Percentiles rank a stretch among this genome's conserved stretches.
Evolutionary conservation across 2,329 filamentous ascomycete genomes (phyloP).

Genomic region (Ceratocystis alfenasii): DNA sequence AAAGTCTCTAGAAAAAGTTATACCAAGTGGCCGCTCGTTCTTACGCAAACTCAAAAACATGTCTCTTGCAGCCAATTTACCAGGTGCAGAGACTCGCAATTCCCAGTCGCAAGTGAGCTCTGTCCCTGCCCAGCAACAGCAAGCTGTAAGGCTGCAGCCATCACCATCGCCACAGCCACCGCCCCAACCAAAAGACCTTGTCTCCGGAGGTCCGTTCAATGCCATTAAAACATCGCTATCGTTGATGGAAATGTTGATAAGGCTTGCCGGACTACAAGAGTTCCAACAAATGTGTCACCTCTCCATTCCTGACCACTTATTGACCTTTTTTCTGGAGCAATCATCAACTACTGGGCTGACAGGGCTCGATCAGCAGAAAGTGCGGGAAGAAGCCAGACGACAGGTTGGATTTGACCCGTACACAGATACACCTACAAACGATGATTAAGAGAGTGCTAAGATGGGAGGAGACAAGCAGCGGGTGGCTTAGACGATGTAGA

Average conservation of each 20-base stretch:
- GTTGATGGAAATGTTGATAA: constrained; percentile 76
- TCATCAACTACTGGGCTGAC: constrained; percentile 41
- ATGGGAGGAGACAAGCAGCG: neutral
- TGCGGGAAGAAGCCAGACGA: constrained; percentile 37
- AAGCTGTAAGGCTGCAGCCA: neutral
- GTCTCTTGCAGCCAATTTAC: neutral
- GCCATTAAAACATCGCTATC: constrained; percentile 50
- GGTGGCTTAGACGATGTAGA: neutral
- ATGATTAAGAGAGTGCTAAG: neutral
- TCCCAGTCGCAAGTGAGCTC: neutral
- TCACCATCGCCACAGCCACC: neutral
- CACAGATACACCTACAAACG: constrained; percentile 32
- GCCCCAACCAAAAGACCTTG: neutral
- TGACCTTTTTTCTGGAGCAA: constrained; percentile 72
- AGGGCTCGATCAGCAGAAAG: constrained; percentile 36
- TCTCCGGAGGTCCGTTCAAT: constrained; percentile 35
- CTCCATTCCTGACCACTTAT: constrained; percentile 77
- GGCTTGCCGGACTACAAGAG: constrained; percentile 76
- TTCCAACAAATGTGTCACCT: constrained; percentile 83
- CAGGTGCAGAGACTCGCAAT: neutral
- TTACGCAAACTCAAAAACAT: neutral
- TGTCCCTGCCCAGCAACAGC: neutral
- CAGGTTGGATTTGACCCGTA: constrained; percentile 47
- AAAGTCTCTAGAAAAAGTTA: neutral
- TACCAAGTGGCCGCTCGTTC: neutral